A percentile compares a stretch with the other conserved stretches of the same genome.
These are phyloP conservation scores for Theileria annulata DNA, from an alignment of 169 alveolate species.

Conservation along the genomic window DNA sequence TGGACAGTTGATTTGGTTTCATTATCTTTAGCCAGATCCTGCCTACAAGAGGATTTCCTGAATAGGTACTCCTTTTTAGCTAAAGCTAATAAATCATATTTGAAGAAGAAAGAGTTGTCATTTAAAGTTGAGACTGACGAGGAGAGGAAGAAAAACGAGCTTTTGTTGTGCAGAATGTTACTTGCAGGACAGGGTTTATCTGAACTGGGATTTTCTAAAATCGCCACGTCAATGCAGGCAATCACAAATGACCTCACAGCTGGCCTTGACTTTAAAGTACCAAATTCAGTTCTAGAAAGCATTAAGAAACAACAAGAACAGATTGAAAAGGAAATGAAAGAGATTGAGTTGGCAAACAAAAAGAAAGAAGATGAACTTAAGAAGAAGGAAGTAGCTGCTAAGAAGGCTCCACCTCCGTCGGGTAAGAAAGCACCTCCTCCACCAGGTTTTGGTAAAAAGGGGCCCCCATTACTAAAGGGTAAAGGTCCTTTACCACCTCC, in stretches of 20 bases:
- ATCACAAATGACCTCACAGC: slow-evolving; percentile 35
- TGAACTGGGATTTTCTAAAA: slow-evolving; percentile 63
- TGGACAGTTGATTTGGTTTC: slow-evolving; percentile 65
- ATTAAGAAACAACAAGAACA: slow-evolving; percentile 61
- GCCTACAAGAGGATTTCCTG: slow-evolving; percentile 58
- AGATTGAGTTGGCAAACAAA: slow-evolving; percentile 40
- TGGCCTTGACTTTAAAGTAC: slow-evolving; percentile 66
- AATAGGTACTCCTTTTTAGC: slow-evolving; percentile 44
- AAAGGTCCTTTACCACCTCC: slow-evolving; percentile 56
- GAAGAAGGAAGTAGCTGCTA: slow-evolving; percentile 59
- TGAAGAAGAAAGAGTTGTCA: slow-evolving; percentile 29
- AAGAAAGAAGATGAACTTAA: slow-evolving; percentile 54
- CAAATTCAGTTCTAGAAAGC: slow-evolving; percentile 65
- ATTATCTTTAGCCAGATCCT: slow-evolving; percentile 58
- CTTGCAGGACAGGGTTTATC: slow-evolving; percentile 76
- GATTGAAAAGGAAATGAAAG: slow-evolving; percentile 52
- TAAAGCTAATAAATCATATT: slow-evolving; percentile 16
- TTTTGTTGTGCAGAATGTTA: slow-evolving; percentile 57
- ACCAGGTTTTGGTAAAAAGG: slow-evolving; percentile 71
- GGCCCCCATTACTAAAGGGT: slow-evolving; percentile 66
- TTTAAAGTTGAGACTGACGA: slow-evolving; percentile 37
- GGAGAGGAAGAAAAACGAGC: slow-evolving; percentile 40
- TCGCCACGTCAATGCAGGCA: slow-evolving; percentile 32
- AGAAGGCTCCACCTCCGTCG: slow-evolving; percentile 49
- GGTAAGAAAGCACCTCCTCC: slow-evolving; percentile 71